Conservation (phyloP, 805 yeast species). For the Saturnispora quitensis region DNA sequence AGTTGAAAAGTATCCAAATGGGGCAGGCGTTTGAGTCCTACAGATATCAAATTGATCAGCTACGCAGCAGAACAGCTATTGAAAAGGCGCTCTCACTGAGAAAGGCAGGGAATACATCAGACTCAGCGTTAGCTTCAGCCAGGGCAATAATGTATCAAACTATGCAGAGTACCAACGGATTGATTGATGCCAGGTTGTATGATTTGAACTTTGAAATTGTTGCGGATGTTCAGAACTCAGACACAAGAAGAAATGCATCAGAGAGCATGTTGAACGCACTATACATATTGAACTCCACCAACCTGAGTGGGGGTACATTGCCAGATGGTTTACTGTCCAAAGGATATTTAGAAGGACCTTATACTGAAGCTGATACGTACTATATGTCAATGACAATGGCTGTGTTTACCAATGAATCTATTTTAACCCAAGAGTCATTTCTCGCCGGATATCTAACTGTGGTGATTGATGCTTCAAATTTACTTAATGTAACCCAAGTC, state of each 20-base stretch:
- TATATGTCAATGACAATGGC: constrained; percentile 74
- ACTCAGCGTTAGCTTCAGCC: constrained; percentile 38
- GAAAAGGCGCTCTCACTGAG: constrained; percentile 52
- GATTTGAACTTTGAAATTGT: constrained; percentile 48
- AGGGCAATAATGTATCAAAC: constrained; percentile 47
- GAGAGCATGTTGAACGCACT: constrained; percentile 34
- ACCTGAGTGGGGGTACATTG: constrained; percentile 18
- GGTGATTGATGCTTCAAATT: constrained; percentile 34
- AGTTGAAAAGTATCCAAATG: constrained; percentile 71
- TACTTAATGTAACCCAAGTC: constrained; percentile 19
- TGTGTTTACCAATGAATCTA: constrained; percentile 63
- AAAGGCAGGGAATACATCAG: constrained; percentile 64
- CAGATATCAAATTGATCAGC: constrained; percentile 60
- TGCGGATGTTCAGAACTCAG: constrained; percentile 31
- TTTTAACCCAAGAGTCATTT: constrained; percentile 46
- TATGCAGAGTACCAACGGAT: constrained; percentile 51
- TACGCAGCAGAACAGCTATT: constrained; percentile 52
- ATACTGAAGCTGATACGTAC: constrained; percentile 36
- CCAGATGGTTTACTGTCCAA: constrained; percentile 35
- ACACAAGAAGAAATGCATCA: constrained; percentile 24
- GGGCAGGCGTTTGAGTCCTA: constrained; percentile 54
- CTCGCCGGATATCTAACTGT: constrained; percentile 67
- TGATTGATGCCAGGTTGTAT: constrained; percentile 59
- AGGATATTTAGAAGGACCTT: constrained; percentile 60
- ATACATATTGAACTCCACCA: constrained; percentile 23